Base-by-base conservation (phyloP, 495 filamentous ascomycete genomes). In the Hyaloscypha hepaticicola region DNA sequence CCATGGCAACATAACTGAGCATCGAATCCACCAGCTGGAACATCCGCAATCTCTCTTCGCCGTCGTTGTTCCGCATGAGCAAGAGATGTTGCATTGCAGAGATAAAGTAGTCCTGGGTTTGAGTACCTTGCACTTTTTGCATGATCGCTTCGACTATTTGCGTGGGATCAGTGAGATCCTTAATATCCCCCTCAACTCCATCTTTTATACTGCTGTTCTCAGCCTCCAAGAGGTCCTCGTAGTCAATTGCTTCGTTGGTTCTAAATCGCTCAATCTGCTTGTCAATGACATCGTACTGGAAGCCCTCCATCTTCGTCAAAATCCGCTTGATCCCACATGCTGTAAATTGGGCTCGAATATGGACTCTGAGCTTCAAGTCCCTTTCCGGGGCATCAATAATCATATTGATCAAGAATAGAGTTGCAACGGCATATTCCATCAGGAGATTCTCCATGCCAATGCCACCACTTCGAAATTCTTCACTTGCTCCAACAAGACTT, bases 1-100 rank as follows among this genome's bases (percentile, higher is more conserved):
- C 95, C 96, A 99, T 99, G 62, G 93, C 95, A 63, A 99, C 95
- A 75, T 99, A 98, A 77, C 91, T 96, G 65, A 99, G 87, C 91
- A 99, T 99, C 9, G 91, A 87, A 74, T 99, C 95, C 9, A 98
- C 94, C 11, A 99, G 85, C 80, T 99, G 95, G 79, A 98, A 99
- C 92, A 97, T 96, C 31, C 93, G 87, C 33, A 97, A 76, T 38
- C 93, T 84, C 74, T 99, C 95, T 74, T 99, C 95, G 41, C 89
- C 88, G 55, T 94, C 91, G 67, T 95, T 96, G 70, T 97, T 93
- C 58, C 93, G 85, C 69, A 98, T 96, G 34, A 99, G 80, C 50
- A 99, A 83, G 72, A 99, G 85, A 78, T 99, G 95, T 73, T 99
- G 95, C 76, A 99, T 83, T 12, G 94, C 90, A 38, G 93, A 97